These are phyloP conservation scores for Neoascochyta sp. DNA, from an alignment of 2,329 filamentous ascomycete species.

Conservation along the genomic window DNA sequence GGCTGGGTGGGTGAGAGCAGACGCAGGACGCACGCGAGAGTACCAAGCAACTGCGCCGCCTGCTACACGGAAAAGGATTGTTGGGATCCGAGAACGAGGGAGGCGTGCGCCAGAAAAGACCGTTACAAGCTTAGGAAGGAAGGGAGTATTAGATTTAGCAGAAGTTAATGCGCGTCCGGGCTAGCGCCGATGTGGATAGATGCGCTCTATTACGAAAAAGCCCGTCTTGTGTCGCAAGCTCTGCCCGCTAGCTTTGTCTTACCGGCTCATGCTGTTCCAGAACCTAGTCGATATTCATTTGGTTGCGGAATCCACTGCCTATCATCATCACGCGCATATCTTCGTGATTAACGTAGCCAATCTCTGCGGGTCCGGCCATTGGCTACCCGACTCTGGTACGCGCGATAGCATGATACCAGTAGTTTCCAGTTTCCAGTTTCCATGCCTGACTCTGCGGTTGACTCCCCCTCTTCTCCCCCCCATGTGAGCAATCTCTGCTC, in stretches of 20 bases:
- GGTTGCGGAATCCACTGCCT: conserved; percentile 2
- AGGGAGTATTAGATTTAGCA: conserved; percentile 26
- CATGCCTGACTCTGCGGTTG: too few species aligned
- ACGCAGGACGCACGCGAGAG: too few species aligned
- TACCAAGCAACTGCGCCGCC: too few species aligned
- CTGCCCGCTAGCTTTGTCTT: conserved; percentile 12
- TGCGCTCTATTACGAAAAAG: conserved; percentile 27
- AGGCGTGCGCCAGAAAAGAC: conserved; percentile 7
- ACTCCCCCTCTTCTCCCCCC: too few species aligned
- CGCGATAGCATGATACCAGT: too few species aligned
- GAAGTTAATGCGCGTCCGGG: conserved; percentile 18
- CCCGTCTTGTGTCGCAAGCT: conserved; percentile 14
- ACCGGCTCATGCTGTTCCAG: conserved; percentile 9
- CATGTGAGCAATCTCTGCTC: too few species aligned
- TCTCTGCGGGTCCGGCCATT: too few species aligned
- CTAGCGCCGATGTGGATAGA: conserved; percentile 25
- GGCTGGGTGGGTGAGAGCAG: too few species aligned
- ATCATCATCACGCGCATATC: too few species aligned
- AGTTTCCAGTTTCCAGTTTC: too few species aligned
- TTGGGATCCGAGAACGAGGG: conserved; percentile 8
- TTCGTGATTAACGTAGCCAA: too few species aligned
- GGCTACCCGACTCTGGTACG: too few species aligned
- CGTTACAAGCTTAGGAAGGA: conserved; percentile 11
- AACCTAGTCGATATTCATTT: conserved; percentile 12
- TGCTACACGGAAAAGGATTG: conserved; percentile 8